Evolutionary conservation across 1,284 basidiomycete species (phyloP).

Genomic region (Erythrobasidium hasegawianum): DNA sequence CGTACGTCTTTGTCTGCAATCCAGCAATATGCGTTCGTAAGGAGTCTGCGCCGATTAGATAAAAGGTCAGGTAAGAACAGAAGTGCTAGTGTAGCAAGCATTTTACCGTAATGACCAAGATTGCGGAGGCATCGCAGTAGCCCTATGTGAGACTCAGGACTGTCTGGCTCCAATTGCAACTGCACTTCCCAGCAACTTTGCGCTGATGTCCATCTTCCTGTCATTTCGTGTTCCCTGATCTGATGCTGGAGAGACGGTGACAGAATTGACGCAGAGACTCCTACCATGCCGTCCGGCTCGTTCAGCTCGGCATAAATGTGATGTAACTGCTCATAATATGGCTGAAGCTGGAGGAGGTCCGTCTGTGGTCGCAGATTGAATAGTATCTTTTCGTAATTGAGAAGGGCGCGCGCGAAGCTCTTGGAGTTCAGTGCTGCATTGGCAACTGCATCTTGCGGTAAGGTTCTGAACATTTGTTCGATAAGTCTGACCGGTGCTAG

Average conservation of each 20-base stretch:
- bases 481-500: constrained; percentile 43
- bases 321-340: constrained; percentile 85
- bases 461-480: constrained; percentile 39
- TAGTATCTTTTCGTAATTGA: constrained; percentile 88
- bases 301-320: constrained; percentile 94
- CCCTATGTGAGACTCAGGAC: constrained; percentile 82
- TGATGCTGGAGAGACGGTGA: constrained; percentile 91
- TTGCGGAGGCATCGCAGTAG: constrained; percentile 87
- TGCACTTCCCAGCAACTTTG: constrained; percentile 99
- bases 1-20: constrained; percentile 70
- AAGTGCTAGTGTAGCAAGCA: background rate
- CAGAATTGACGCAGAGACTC: constrained; percentile 82
- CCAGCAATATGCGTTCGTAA: constrained; percentile 92
- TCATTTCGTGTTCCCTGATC: constrained; percentile 96
- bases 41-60: constrained; percentile 62
- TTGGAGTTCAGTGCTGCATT: constrained; percentile 90
- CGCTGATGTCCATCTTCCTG: constrained; percentile 94
- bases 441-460: constrained; percentile 73
- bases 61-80: background rate
- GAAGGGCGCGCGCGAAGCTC: constrained; percentile 86
- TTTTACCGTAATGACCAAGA: constrained; percentile 90
- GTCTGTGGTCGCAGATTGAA: constrained; percentile 44
- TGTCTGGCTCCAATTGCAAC: constrained; percentile 83
- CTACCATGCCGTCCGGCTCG: constrained; percentile 99
- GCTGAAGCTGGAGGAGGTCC: constrained; percentile 57